Base-by-base conservation (phyloP, 2,329 filamentous ascomycete genomes). In the Aspergillus sp. region DNA sequence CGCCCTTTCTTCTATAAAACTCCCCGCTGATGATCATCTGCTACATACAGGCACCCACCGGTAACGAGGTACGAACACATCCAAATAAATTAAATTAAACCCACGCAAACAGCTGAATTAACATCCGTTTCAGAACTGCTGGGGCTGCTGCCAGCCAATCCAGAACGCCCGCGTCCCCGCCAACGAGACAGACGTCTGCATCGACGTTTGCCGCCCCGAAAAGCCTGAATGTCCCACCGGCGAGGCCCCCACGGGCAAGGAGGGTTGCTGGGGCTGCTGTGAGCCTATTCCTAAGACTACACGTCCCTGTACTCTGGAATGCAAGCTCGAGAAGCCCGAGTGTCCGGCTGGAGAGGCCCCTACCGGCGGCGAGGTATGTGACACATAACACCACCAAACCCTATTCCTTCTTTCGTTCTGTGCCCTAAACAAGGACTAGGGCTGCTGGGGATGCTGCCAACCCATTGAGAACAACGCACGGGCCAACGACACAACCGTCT, bases 231-330 rank as follows among this genome's bases (percentile, higher is more conserved):
- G 55, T 39, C 48, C 48, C 41, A 23, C 39, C 17, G 55, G 55
- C 33, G 41, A 52, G 23, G 55, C 51, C 25, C 17, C 47, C 6
- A 46, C 45, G 4, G 47, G 54, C 46, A 21, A 11, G 3, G 54
- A 54, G 35, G 52, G 43, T n/a, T 54, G 52, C 52, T 54, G 52
- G 52, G 52, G 52, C 4, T 54, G 52, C 33, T 54, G 52, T 37
- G 37, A 51, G 23, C 31, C 43, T 6, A 19, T 31, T 31, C 7
- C 25, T 3, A 3, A 21, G 21, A 27, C 25, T 9, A 2, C 25
- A 3, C 25, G 25, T 27, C 25, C 25, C 25, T 27, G 25, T 0
- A 27, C 25, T 27, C 9, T 27, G 9, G 27, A 31, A 4, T 31
- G 27, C 27, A 31, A 31, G 9, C 51, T 41, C 8, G 51, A 45